Evolutionary conservation across 2,329 filamentous ascomycete genomes (phyloP), one percentile per base, ranked within the genome.

Genomic region (Rutstroemia sp.): DNA sequence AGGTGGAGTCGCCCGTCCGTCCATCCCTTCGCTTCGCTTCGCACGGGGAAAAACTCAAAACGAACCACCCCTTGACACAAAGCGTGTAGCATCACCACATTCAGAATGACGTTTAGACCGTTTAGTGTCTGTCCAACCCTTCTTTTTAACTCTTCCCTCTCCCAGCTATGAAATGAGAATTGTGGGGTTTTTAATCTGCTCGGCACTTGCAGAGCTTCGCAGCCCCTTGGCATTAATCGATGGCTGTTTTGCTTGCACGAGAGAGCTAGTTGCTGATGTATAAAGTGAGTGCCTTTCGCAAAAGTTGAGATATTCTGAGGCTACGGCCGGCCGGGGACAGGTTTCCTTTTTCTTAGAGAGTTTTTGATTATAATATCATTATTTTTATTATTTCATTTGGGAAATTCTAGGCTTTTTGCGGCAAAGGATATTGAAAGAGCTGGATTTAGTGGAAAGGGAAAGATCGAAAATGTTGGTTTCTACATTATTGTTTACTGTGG

Each of bases 41-140:
- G 38, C 47, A 34, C 34, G 25, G 44, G 34, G 10, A 48, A 41
- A 55, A 55, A 55, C 46, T 44, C 34, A 44, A 55, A 55, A 45
- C 53, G 46, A 55, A 51, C 38, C 17, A 30, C 38, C 17, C 53
- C 47, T 55, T 55, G 53, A 55, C 47, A 50, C 53, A 55, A 23
- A 14, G 45, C 17, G 23, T 44, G 53, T 55, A 55, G 49, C 53
- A 51, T 38, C 19, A 17, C 25, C 39, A 2, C 16, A 17, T 42
- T 42, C 39, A 34, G 16, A 4, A 45, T 45, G 21, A 19, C 12
- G 42, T 25, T 25, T 45, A 5, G 42, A 45, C 42, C 19, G 30
- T 34, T 34, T 34, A 12, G 30, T 34, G 9, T 34, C 30, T 9
- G 9, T 9, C 30, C 30, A 34, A 34, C 30, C 30, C 30, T 14